A percentile compares a stretch with the other conserved stretches of the same genome.
phyloP scores from a whole-genome alignment of 768 basidiomycete species.

The Ramaria sp. region DNA sequence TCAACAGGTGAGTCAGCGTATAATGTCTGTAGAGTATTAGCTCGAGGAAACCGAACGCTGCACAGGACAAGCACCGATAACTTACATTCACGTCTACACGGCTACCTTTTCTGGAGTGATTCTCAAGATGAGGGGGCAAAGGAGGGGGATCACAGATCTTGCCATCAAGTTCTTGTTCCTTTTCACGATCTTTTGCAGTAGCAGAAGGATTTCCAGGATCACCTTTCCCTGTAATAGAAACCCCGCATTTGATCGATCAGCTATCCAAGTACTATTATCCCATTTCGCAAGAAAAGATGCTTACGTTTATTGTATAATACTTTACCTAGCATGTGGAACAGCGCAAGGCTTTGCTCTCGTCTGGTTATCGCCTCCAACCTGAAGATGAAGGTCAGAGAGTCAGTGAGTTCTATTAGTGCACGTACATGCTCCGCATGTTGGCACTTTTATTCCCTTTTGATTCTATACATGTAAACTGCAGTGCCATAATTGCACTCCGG shows the following conservation, averaged over 20 bases:
- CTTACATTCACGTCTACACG: constrained; percentile 69
- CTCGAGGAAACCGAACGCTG: constrained; percentile 3
- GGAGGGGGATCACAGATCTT: constrained; percentile 41
- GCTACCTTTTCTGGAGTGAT: constrained; percentile 56
- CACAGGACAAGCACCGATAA: constrained; percentile 3
- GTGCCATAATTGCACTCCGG: constrained; percentile 82
- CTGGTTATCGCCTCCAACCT: constrained; percentile 66
- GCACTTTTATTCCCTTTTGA: constrained; percentile 13
- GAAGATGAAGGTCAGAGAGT: neutral
- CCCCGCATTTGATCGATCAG: neutral
- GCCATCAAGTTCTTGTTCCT: constrained; percentile 46
- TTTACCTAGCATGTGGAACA: constrained; percentile 92
- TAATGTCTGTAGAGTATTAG: constrained; percentile 34
- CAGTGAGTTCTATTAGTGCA: neutral
- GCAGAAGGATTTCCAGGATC: constrained; percentile 50
- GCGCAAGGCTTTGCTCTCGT: constrained; percentile 72
- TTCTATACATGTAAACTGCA: constrained; percentile 71
- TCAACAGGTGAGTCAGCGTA: constrained; percentile 87
- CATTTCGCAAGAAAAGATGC: constrained; percentile 14
- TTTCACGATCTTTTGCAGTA: constrained; percentile 50
- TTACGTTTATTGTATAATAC: constrained; percentile 91
- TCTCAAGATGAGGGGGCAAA: constrained; percentile 46
- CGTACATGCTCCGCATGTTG: constrained; percentile 23
- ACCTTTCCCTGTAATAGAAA: constrained; percentile 53
- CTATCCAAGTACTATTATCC: neutral